Base-by-base conservation (phyloP, 805 yeast species). In the Ogataea polymorpha region DNA sequence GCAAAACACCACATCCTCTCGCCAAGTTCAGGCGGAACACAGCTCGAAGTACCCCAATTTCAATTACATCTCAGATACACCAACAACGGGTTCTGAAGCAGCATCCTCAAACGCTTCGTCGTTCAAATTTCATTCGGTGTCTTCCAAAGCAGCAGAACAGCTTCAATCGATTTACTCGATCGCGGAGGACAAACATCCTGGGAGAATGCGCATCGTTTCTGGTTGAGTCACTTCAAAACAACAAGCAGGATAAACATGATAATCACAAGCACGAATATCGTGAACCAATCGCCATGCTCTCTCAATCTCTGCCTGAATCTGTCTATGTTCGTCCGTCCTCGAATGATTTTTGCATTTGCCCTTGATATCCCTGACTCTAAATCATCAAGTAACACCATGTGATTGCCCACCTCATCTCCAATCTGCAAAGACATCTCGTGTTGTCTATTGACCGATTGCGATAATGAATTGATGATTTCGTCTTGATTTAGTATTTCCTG, bases 401-500 rank as follows among this genome's bases (percentile, higher is more conserved):
- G 82, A 4, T 70, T 71, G 10, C 59, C 63, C 8, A 77, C 53
- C 46, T 78, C 82, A 5, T 59, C 62, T 42, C 75, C 66, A 10
- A 78, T 77, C 23, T 62, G 66, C 8, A 68, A 28, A 2, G 81
- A 72, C 32, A 78, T 59, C 1, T 63, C 66, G 45, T 68, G 68
- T 37, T 75, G 74, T 28, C 69, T 61, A 23, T 62, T 59, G 1
- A 77, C 70, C 0, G 79, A 70, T 4, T 55, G 49, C 2, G 79
- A 63, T 3, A 78, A 50, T 1, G 54, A 33, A 9, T 62, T 64
- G 8, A 78, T 48, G 26, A 70, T 66, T 1, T 57, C 51, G 48
- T 77, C 81, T 44, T 78, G 82, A 13, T 63, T 58, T 13, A 65
- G 44, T 7, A 76, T 40, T 39, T 72, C 70, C 44, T 74, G 78